Percentiles rank a stretch among this genome's conserved stretches.
Conservation (phyloP, 2,329 filamentous ascomycete species). For the Penicillium thymicola region DNA sequence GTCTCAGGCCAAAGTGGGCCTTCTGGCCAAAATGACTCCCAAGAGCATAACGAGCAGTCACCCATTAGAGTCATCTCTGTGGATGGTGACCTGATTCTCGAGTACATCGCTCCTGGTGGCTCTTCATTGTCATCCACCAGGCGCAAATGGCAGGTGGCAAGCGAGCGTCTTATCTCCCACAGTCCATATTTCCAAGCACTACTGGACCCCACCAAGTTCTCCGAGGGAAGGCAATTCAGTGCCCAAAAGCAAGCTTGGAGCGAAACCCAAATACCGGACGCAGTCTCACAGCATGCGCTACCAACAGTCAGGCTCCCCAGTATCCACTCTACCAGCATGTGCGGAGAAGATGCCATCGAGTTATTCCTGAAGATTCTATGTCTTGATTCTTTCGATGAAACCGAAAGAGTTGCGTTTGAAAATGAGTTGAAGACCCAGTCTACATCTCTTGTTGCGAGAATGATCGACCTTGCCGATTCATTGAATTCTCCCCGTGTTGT, state of each 20-base stretch:
- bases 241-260: slow-evolving; percentile 24
- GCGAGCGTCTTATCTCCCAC: slow-evolving; percentile 28
- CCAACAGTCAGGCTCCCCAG: slow-evolving; percentile 30
- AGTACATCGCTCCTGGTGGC: slow-evolving; percentile 23
- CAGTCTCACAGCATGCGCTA: slow-evolving; percentile 6
- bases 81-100: slow-evolving; percentile 37
- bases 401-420: slow-evolving; percentile 20
- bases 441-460: slow-evolving; percentile 31
- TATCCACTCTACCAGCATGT: slow-evolving; percentile 24
- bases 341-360: slow-evolving; percentile 33
- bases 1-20: background rate
- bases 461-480: slow-evolving; percentile 34
- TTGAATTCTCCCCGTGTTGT: slow-evolving; percentile 35
- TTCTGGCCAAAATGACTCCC: background rate
- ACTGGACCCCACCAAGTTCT: slow-evolving; percentile 43
- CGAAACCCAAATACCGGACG: background rate
- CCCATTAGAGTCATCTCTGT: slow-evolving; percentile 23
- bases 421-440: slow-evolving; percentile 27
- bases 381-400: slow-evolving; percentile 25
- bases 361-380: slow-evolving; percentile 34
- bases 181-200: slow-evolving; percentile 42
- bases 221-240: slow-evolving; percentile 37
- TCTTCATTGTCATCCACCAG: slow-evolving; percentile 3
- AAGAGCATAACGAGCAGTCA: background rate
- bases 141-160: slow-evolving; percentile 36